These are phyloP conservation scores for Aspergillus flavus DNA, from an alignment of 2,329 filamentous ascomycete species.

Conservation along the genomic window DNA sequence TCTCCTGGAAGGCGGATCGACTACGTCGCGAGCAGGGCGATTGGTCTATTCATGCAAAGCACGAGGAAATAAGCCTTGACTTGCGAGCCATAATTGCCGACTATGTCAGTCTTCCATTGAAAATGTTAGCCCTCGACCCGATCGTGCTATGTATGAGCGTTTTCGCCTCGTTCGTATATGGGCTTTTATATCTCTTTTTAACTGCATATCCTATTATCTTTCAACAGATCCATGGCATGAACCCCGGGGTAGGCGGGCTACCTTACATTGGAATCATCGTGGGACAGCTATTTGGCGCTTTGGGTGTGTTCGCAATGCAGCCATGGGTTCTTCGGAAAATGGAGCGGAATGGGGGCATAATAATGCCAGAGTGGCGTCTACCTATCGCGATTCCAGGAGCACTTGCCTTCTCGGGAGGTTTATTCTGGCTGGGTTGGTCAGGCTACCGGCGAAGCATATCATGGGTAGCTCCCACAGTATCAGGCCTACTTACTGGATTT, in stretches of 20 bases:
- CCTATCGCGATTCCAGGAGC: slow-evolving; percentile 57
- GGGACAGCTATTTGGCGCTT: slow-evolving; percentile 69
- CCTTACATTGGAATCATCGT: slow-evolving; percentile 82
- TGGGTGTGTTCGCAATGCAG: slow-evolving; percentile 57
- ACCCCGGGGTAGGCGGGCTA: slow-evolving; percentile 70
- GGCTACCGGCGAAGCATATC: slow-evolving; percentile 52
- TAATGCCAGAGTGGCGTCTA: slow-evolving; percentile 60
- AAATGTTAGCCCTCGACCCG: slow-evolving; percentile 39
- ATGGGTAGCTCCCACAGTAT: slow-evolving; percentile 43
- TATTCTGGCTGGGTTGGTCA: slow-evolving; percentile 73
- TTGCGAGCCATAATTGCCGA: slow-evolving; percentile 39
- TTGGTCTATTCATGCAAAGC: slow-evolving; percentile 36
- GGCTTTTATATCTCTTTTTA: slow-evolving; percentile 32
- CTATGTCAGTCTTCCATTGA: slow-evolving; percentile 32
- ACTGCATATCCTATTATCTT: slow-evolving; percentile 40
- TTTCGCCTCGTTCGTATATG: slow-evolving; percentile 37
- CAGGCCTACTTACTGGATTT: slow-evolving; percentile 57
- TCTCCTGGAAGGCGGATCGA: slow-evolving; percentile 35
- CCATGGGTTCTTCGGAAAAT: slow-evolving; percentile 53
- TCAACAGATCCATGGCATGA: slow-evolving; percentile 65
- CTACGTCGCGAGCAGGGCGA: slow-evolving; percentile 40
- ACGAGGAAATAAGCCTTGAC: slow-evolving; percentile 30
- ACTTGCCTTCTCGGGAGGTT: slow-evolving; percentile 58
- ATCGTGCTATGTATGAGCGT: slow-evolving; percentile 38
- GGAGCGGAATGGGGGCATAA: slow-evolving; percentile 65